phyloP scores from a whole-genome alignment of 2,329 filamentous ascomycete species.

The Aspergillus floridensis region DNA sequence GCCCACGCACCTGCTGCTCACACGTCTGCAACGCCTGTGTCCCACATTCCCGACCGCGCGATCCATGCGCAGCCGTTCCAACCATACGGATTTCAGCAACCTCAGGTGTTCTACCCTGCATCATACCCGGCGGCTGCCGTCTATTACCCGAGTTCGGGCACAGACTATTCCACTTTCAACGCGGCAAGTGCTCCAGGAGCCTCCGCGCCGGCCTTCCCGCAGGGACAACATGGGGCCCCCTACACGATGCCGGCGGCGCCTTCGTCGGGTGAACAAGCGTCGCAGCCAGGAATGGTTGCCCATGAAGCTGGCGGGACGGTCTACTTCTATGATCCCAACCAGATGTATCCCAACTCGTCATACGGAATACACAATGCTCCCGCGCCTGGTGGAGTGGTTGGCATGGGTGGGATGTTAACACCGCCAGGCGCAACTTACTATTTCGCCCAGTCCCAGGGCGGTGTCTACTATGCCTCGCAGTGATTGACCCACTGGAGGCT shows the following conservation, averaged over 20 bases:
- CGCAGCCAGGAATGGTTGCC: conserved; percentile 61
- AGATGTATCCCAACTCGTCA: conserved; percentile 56
- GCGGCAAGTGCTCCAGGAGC: conserved; percentile 47
- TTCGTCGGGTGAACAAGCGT: conserved; percentile 36
- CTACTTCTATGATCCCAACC: conserved; percentile 85
- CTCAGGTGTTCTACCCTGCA: conserved; percentile 58
- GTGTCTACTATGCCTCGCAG: conserved; percentile 58
- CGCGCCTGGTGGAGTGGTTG: conserved; percentile 55
- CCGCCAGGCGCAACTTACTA: conserved; percentile 54
- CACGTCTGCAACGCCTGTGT: conserved; percentile 74
- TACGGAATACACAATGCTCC: conserved; percentile 52
- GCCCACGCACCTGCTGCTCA: conserved; percentile 56
- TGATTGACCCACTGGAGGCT: conserved; percentile 10
- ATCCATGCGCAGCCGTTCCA: conserved; percentile 91
- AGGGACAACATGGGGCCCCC: conserved; percentile 47
- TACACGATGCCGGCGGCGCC: conserved; percentile 33
- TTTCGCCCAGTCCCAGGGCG: conserved; percentile 56
- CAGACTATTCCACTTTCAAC: conserved; percentile 44
- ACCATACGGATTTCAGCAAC: conserved; percentile 63
- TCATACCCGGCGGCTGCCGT: conserved; percentile 59
- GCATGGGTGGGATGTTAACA: conserved; percentile 79
- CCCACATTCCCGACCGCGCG: conserved; percentile 87
- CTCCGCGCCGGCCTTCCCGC: conserved; percentile 57
- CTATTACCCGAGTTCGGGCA: conserved; percentile 62
- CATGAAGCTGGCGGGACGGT: conserved; percentile 96